A percentile compares a stretch with the other conserved stretches of the same genome.
Conservation (phyloP, 1,284 basidiomycete genomes). For the Irpex sp. region DNA sequence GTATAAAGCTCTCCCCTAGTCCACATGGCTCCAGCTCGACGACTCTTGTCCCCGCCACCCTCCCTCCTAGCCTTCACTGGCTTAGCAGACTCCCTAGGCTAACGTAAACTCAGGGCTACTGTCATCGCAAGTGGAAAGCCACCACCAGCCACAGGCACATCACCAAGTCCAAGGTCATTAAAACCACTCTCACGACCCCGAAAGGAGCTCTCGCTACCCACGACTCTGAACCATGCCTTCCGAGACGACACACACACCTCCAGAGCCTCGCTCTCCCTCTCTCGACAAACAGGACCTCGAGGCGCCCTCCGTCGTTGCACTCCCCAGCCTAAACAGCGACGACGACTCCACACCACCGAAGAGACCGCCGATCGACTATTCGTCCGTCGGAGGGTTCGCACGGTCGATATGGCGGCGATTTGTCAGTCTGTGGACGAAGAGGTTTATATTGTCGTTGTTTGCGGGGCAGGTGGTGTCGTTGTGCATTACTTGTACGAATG, state of each 20-base stretch:
- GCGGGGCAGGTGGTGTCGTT: slow-evolving; percentile 80
- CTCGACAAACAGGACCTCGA: background rate
- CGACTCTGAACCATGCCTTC: background rate
- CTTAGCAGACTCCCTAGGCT: background rate
- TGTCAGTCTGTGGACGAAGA: slow-evolving; percentile 67
- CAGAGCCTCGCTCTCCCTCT: background rate
- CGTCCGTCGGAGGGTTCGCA: slow-evolving; percentile 53
- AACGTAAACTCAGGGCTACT: background rate
- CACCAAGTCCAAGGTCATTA: background rate
- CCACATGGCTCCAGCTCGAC: background rate
- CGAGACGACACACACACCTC: background rate
- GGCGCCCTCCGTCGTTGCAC: background rate
- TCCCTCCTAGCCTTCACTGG: background rate
- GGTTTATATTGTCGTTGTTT: slow-evolving; percentile 61
- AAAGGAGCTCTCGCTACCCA: background rate
- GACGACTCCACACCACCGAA: background rate
- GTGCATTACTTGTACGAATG: slow-evolving; percentile 82
- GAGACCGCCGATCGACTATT: background rate
- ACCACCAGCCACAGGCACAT: background rate
- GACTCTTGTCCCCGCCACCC: background rate
- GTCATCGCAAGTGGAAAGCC: background rate
- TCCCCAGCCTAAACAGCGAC: background rate
- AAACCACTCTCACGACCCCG: background rate
- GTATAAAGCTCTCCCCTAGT: background rate
- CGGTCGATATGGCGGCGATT: slow-evolving; percentile 51